Evolutionary conservation across 1,284 basidiomycete genomes (phyloP).

Genomic region (Pisolithus thermaeus): DNA sequence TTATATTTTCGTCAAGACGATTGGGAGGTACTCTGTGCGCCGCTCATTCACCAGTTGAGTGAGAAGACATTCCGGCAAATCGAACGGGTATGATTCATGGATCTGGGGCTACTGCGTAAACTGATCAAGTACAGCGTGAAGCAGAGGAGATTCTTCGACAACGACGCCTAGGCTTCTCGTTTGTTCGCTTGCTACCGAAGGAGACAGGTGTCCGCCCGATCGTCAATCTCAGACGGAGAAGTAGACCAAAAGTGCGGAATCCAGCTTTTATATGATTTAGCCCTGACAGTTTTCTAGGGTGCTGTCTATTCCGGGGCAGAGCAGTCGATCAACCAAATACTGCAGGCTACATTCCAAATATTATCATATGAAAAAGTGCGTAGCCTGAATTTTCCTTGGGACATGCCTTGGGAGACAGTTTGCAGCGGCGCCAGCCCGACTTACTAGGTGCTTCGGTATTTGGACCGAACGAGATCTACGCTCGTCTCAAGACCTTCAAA

Average conservation of each 20-base stretch:
- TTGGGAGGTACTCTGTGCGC: slow-evolving; percentile 81
- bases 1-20: slow-evolving; percentile 95
- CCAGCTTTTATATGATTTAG: neutral
- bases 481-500: slow-evolving; percentile 70
- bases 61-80: slow-evolving; percentile 61
- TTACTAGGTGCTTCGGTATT: slow-evolving; percentile 78
- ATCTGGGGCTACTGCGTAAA: neutral
- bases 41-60: slow-evolving; percentile 71
- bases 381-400: neutral
- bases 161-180: slow-evolving; percentile 75
- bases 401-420: slow-evolving; percentile 1
- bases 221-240: slow-evolving; percentile 79
- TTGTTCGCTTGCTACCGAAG: slow-evolving; percentile 89
- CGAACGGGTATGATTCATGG: slow-evolving; percentile 40
- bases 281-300: slow-evolving; percentile 17
- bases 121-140: slow-evolving; percentile 42
- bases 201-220: slow-evolving; percentile 93
- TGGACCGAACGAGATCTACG: slow-evolving; percentile 79
- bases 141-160: slow-evolving; percentile 60
- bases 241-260: slow-evolving; percentile 20
- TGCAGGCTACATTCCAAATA: slow-evolving; percentile 81
- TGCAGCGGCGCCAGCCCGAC: slow-evolving; percentile 57
- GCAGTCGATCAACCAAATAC: slow-evolving; percentile 80
- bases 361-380: slow-evolving; percentile 82
- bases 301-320: slow-evolving; percentile 14